phyloP scores from a whole-genome alignment of 2,329 filamentous ascomycete species.

The Ophiocordyceps sinensis region DNA sequence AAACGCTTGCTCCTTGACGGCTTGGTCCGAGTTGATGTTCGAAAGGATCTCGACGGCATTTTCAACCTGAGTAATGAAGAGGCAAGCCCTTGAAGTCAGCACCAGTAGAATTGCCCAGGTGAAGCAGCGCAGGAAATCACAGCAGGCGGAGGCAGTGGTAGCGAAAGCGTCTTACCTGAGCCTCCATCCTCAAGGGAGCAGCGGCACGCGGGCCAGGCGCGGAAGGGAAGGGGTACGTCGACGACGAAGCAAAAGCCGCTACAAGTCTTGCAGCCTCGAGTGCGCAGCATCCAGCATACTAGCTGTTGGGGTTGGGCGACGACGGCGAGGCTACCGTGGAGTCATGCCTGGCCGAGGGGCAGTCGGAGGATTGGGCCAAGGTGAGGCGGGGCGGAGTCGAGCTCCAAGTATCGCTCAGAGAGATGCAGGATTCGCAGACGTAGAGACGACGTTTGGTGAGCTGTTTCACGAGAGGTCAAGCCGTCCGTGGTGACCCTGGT shows the following conservation, averaged over 20 bases:
- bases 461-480: too few relatives aligned
- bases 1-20: constrained; percentile 68
- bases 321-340: constrained; percentile 23
- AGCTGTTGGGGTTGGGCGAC: constrained; percentile 12
- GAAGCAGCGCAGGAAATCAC: not conserved
- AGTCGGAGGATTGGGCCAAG: not conserved
- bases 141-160: not conserved
- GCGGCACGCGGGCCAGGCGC: constrained; percentile 5
- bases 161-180: constrained; percentile 24
- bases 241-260: constrained; percentile 20
- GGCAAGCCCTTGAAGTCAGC: not conserved
- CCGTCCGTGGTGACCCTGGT: not conserved
- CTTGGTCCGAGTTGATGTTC: constrained; percentile 61
- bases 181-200: constrained; percentile 24
- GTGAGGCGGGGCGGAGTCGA: not conserved
- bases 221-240: constrained; percentile 3
- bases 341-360: constrained; percentile 21
- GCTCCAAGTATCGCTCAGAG: too few relatives aligned
- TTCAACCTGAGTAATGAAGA: constrained; percentile 50
- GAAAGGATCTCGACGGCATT: constrained; percentile 92
- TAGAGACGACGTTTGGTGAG: too few relatives aligned
- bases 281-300: constrained; percentile 28
- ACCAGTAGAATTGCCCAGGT: not conserved
- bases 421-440: too few relatives aligned
- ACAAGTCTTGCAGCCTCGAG: constrained; percentile 27